Percentiles rank a stretch among this genome's conserved stretches.
These are phyloP conservation scores for Kuraishia capsulata DNA, from an alignment of 805 yeast genomes.

Conservation along the genomic window DNA sequence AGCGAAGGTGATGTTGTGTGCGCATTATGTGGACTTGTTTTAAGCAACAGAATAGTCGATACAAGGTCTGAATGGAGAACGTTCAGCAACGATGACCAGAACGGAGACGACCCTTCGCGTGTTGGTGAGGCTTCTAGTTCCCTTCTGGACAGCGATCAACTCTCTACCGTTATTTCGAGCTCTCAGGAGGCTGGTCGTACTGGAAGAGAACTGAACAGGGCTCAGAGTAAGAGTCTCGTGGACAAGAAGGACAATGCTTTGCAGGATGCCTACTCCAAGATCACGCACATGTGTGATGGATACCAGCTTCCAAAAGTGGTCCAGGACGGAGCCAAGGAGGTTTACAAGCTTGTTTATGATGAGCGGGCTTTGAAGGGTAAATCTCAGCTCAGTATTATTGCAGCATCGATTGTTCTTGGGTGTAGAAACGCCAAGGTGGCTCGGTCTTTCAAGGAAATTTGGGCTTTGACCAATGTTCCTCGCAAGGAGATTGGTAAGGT, in stretches of 20 bases:
- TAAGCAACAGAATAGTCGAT: slow-evolving; percentile 87
- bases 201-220: slow-evolving; percentile 85
- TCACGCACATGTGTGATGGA: slow-evolving; percentile 95
- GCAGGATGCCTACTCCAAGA: slow-evolving; percentile 81
- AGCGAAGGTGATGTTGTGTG: slow-evolving; percentile 99
- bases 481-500: slow-evolving; percentile 91
- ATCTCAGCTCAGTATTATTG: slow-evolving; percentile 90
- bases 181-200: slow-evolving; percentile 77
- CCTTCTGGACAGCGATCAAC: slow-evolving; percentile 79
- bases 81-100: slow-evolving; percentile 94
- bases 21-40: slow-evolving; percentile 90
- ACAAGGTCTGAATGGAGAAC: slow-evolving; percentile 99
- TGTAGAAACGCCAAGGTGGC: slow-evolving; percentile 92
- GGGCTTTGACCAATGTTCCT: slow-evolving; percentile 91
- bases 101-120: slow-evolving; percentile 98
- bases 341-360: slow-evolving; percentile 83
- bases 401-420: slow-evolving; percentile 90
- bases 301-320: slow-evolving; percentile 91
- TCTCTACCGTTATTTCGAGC: slow-evolving; percentile 85
- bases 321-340: slow-evolving; percentile 95
- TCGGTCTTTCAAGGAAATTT: slow-evolving; percentile 90
- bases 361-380: slow-evolving; percentile 82
- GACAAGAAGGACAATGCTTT: slow-evolving; percentile 85
- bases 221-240: slow-evolving; percentile 77
- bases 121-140: slow-evolving; percentile 98